A percentile compares a stretch with the other conserved stretches of the same genome.
These are phyloP conservation scores for Phaeosphaeria sp. DNA, from an alignment of 2,329 filamentous ascomycete species.

Conservation along the genomic window DNA sequence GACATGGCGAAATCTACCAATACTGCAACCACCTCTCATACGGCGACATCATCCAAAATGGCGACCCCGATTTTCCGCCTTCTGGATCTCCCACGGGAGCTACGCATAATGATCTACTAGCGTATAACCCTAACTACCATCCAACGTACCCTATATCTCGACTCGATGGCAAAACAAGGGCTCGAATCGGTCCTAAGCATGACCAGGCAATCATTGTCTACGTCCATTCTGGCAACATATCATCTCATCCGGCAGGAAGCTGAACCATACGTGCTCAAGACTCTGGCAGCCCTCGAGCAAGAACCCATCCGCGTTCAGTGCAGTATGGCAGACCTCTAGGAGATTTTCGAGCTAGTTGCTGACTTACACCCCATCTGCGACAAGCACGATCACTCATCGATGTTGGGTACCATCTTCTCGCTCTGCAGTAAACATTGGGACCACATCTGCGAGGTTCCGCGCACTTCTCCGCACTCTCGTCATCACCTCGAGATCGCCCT, in stretches of 20 bases:
- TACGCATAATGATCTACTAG: constrained; percentile 18
- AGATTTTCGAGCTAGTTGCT: no score
- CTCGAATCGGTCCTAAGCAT: neutral
- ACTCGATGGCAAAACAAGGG: neutral
- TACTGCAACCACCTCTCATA: no score
- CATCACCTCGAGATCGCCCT: neutral
- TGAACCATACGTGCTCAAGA: neutral
- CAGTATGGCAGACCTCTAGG: neutral
- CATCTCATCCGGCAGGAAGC: neutral
- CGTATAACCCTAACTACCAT: neutral
- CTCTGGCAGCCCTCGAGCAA: neutral
- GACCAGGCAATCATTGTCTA: neutral
- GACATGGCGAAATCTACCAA: no score
- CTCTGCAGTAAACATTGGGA: neutral
- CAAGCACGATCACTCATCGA: neutral
- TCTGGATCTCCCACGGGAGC: constrained; percentile 16
- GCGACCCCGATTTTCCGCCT: neutral
- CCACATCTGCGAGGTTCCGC: neutral
- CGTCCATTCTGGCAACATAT: neutral
- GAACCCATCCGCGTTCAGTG: neutral
- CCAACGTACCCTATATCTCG: neutral
- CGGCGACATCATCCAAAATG: no score
- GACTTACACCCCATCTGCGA: neutral
- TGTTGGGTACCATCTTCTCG: neutral
- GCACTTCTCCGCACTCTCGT: neutral